Evolutionary conservation across 768 basidiomycete species (phyloP).

Genomic region (Xerocomellus amylosporus): DNA sequence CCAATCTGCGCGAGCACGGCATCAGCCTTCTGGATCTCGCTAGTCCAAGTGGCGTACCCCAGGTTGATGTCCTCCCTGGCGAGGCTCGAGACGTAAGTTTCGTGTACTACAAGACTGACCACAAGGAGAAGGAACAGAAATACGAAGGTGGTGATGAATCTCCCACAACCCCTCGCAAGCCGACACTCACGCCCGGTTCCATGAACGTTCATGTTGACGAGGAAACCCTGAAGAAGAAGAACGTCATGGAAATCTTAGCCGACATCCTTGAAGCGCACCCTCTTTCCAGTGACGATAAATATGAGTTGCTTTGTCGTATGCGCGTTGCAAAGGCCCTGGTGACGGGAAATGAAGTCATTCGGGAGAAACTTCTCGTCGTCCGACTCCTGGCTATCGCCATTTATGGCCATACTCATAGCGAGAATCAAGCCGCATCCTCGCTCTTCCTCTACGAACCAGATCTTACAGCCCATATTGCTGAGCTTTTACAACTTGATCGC

Average conservation of each 20-base stretch:
- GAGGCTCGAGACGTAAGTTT: constrained; percentile 80
- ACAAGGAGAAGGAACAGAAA: constrained; percentile 45
- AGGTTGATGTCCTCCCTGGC: constrained; percentile 60
- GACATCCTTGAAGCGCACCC: constrained; percentile 65
- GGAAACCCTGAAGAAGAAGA: constrained; percentile 55
- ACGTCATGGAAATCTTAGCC: constrained; percentile 73
- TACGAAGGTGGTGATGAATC: constrained; percentile 44
- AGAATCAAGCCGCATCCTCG: constrained; percentile 72
- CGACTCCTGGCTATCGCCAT: constrained; percentile 87
- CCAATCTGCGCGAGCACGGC: constrained; percentile 75
- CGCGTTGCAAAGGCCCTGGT: constrained; percentile 72
- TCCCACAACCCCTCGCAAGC: constrained; percentile 50
- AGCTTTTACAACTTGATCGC: constrained; percentile 79
- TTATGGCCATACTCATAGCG: constrained; percentile 83
- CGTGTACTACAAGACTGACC: constrained; percentile 71
- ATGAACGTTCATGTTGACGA: constrained; percentile 62
- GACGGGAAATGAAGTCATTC: constrained; percentile 53
- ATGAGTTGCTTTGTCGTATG: constrained; percentile 84
- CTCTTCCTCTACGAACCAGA: constrained; percentile 96
- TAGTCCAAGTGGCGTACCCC: constrained; percentile 46
- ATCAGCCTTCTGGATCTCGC: constrained; percentile 74
- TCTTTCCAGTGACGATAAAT: constrained; percentile 80
- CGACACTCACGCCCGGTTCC: constrained; percentile 43
- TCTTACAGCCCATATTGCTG: constrained; percentile 82
- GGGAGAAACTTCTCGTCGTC: constrained; percentile 77